Evolutionary conservation across 176 grass and related monocot species (phyloP).

Genomic region (maize (Zea mays)): Zm-B73-REFERENCE-NAM-5.0 NC_050098.1:123445501-123446000

Average conservation of each 20-base stretch:
- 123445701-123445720: background rate
- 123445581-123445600: slow-evolving; percentile 41
- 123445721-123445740: background rate
- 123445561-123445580: slow-evolving; percentile 39
- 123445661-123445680: slow-evolving; percentile 33
- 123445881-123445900: too few species aligned
- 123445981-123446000: slow-evolving; percentile 90
- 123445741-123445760: background rate
- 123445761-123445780: background rate
- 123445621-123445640: slow-evolving; percentile 46
- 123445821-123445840: background rate
- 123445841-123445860: too few species aligned
- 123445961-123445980: slow-evolving; percentile 96
- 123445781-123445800: slow-evolving; percentile 5
- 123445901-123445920: background rate
- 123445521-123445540: background rate
- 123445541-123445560: slow-evolving; percentile 39
- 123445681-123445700: slow-evolving; percentile 33
- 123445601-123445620: background rate
- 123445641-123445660: slow-evolving; percentile 72
- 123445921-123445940: slow-evolving; percentile 88
- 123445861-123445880: too few species aligned
- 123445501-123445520: background rate
- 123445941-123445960: slow-evolving; percentile 86
- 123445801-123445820: slow-evolving; percentile 17